Evolutionary conservation across 2,329 filamentous ascomycete species (phyloP).

Genomic region (Esteya vermicola): DNA sequence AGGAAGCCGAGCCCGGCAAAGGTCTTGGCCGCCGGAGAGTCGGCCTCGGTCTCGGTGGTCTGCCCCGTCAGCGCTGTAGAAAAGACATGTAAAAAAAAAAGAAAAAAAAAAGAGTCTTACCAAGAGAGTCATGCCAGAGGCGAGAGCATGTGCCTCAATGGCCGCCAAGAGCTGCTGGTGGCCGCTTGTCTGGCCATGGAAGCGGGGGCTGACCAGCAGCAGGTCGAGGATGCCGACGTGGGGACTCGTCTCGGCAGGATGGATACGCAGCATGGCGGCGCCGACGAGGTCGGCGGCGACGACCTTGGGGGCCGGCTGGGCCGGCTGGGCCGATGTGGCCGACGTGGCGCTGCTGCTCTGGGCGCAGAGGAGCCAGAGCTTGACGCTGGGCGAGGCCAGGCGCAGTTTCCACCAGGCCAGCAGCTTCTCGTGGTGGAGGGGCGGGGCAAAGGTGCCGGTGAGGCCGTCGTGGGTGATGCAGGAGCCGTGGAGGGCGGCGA

Average conservation of each 20-base stretch:
- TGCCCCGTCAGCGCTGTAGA: slow-evolving; percentile 1
- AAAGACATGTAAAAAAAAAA: not conserved
- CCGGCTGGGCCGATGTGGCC: slow-evolving; percentile 2
- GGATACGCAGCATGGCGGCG: slow-evolving; percentile 38
- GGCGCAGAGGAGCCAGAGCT: slow-evolving; percentile 35
- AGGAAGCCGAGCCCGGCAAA: slow-evolving; percentile 43
- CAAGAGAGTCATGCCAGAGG: slow-evolving; percentile 34
- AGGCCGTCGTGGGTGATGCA: slow-evolving; percentile 44
- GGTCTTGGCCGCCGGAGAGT: slow-evolving; percentile 30
- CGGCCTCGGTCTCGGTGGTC: slow-evolving; percentile 29
- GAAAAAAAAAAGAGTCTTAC: slow-evolving; percentile 23
- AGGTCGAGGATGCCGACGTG: slow-evolving; percentile 43
- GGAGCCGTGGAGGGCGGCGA: slow-evolving; percentile 42
- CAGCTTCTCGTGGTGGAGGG: slow-evolving; percentile 40
- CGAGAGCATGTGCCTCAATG: slow-evolving; percentile 39
- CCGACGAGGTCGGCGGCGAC: slow-evolving; percentile 31
- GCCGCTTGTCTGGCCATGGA: slow-evolving; percentile 35
- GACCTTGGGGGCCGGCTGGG: slow-evolving; percentile 12
- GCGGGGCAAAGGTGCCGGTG: slow-evolving; percentile 45
- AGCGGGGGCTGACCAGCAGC: slow-evolving; percentile 37
- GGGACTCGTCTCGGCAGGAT: slow-evolving; percentile 38
- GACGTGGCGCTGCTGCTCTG: not conserved
- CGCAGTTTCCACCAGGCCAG: slow-evolving; percentile 41
- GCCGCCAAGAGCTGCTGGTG: slow-evolving; percentile 34
- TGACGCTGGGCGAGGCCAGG: slow-evolving; percentile 35